A percentile compares a stretch with the other conserved stretches of the same genome.
Conservation (phyloP, 768 basidiomycete species). For the Suillus tomentosus region DNA sequence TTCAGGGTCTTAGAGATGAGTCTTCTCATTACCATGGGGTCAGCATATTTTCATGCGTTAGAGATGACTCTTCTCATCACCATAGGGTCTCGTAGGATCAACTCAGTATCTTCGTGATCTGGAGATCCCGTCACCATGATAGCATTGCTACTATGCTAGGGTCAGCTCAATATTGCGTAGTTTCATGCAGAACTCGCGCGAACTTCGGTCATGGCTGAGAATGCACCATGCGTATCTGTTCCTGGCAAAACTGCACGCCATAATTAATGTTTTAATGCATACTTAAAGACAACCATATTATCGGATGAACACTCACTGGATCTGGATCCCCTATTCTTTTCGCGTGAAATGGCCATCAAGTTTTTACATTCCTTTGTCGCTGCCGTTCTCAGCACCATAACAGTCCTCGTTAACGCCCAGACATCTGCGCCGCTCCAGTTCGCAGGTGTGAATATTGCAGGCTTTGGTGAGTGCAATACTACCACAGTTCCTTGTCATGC, state of each 20-base stretch:
- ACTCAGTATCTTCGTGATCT: not conserved
- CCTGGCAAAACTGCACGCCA: conserved; percentile 4
- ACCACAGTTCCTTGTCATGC: not conserved
- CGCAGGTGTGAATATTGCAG: conserved; percentile 54
- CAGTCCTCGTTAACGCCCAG: conserved; percentile 22
- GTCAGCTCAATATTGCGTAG: not conserved
- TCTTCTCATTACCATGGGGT: not conserved
- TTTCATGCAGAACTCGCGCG: not conserved
- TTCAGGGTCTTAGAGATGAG: not conserved
- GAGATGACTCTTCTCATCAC: not conserved
- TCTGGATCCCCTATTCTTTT: not conserved
- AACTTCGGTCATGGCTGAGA: conserved; percentile 8
- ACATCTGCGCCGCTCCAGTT: conserved; percentile 31
- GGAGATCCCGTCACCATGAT: not conserved
- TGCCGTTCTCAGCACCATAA: conserved; percentile 15
- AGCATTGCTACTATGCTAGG: not conserved
- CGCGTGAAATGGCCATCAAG: conserved; percentile 21
- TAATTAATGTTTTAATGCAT: conserved; percentile 7
- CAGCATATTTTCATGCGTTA: not conserved
- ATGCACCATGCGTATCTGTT: not conserved
- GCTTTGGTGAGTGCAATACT: conserved; percentile 38
- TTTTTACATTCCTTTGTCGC: conserved; percentile 17
- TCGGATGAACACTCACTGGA: not conserved
- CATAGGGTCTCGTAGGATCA: not conserved
- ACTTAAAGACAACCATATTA: conserved; percentile 15